Base-by-base conservation (phyloP, 108 stramenopile genomes). In the Skeletonema menzelii region DNA sequence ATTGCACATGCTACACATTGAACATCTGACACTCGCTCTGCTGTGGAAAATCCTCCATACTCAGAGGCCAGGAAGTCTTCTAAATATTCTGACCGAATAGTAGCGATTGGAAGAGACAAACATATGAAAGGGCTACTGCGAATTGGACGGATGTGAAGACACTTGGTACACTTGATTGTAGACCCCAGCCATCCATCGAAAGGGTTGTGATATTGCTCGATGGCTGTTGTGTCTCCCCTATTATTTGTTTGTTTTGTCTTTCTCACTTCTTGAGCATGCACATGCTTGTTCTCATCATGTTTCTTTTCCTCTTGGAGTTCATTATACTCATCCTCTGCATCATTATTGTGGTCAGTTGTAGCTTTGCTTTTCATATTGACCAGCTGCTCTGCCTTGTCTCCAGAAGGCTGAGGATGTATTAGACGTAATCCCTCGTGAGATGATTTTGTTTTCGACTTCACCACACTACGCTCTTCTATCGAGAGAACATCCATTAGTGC, bases 141-240 rank as follows among this genome's bases (percentile, higher is more conserved):
- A 55, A 94, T 84, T 15, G 93, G 91, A 35, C 91, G 73, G 10
- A 89, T 73, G 58, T 91, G 86, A 27, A 73, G 53, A 65, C 93
- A 94, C 15, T 71, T 71, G 12, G 74, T 49, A 65, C 93, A 94
- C 66, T 87, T 86, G 12, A 94, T 76, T 8, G 87, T 84, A 19
- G 93, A 94, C 19, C 93, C 93, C 4, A 80, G 27, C 93, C 93
- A 94, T 13, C 93, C 89, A 66, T 80, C 79, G 20, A 94, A 70
- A 8, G 93, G 93, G 84, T 85, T 57, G 76, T 82, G 59, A 47
- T 67, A 38, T 44, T 64, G 63, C n/a, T n/a, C n/a, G 59, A 60
- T 37, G 67, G 24, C 24, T 28, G 65, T 13, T 55, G 65, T 34
- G 31, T n/a, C 12, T 32, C 62, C 56, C 11, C 30, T 46, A 63